Conservation (phyloP, 306 rosid genomes). For the Canavalia gladiata region DNA sequence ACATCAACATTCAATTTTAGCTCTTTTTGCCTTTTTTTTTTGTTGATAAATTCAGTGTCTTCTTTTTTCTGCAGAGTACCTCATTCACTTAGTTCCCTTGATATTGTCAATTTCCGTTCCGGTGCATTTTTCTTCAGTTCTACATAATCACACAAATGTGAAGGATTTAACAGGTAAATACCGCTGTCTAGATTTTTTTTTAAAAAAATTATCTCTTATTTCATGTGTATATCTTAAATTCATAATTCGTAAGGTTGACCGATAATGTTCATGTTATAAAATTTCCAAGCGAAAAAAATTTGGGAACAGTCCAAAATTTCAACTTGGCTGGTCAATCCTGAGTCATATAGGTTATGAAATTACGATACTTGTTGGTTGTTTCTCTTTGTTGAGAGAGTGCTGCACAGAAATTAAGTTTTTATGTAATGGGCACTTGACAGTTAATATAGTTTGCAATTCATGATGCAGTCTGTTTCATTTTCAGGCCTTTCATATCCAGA, state of each 20-base stretch:
- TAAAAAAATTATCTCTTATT: conserved; percentile 1
- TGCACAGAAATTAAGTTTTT: neutral
- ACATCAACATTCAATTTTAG: neutral
- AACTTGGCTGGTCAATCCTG: conserved; percentile 26
- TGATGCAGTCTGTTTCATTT: conserved; percentile 48
- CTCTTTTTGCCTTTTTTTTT: neutral
- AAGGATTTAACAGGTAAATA: conserved; percentile 50
- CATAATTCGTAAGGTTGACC: conserved; percentile 18
- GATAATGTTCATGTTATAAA: neutral
- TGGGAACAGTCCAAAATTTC: conserved; percentile 14
- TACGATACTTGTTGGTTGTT: neutral
- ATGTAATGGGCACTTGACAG: neutral
- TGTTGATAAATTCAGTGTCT: conserved; percentile 6
- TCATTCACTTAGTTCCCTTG: conserved; percentile 34
- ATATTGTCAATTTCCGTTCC: conserved; percentile 25
- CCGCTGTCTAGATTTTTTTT: neutral
- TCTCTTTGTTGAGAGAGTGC: conserved; percentile 14
- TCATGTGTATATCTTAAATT: neutral
- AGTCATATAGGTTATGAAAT: conserved; percentile 17
- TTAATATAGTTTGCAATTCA: conserved; percentile 33
- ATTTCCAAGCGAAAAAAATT: neutral
- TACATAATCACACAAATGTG: conserved; percentile 38
- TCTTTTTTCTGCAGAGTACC: conserved; percentile 37
- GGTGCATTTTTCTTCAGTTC: conserved; percentile 44
- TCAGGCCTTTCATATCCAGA: conserved; percentile 56